phyloP scores from a whole-genome alignment of 1,284 basidiomycete genomes.

The Sanghuangporus weigelae region DNA sequence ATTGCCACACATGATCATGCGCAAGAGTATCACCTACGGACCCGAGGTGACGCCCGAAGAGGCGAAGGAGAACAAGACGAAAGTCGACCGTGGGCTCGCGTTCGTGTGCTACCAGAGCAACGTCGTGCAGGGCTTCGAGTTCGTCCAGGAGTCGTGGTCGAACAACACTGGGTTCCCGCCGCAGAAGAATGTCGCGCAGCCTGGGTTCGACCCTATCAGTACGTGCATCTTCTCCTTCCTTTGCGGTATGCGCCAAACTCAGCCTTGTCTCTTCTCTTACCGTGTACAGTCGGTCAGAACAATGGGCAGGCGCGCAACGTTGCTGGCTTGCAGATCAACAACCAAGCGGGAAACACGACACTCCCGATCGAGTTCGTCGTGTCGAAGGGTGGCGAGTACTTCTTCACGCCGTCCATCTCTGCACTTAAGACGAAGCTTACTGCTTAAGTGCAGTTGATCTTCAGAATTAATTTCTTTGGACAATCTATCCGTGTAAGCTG shows the following conservation, averaged over 20 bases:
- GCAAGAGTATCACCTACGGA: constrained; percentile 43
- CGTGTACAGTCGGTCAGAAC: constrained; percentile 38
- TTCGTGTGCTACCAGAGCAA: constrained; percentile 46
- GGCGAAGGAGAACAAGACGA: constrained; percentile 29
- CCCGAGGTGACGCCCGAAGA: constrained; percentile 40
- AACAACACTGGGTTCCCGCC: constrained; percentile 28
- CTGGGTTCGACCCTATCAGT: constrained; percentile 29
- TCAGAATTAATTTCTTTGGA: not conserved
- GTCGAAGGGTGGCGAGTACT: constrained; percentile 38
- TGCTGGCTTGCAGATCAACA: constrained; percentile 36
- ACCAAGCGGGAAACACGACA: constrained; percentile 25
- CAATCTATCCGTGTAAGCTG: too few relatives aligned
- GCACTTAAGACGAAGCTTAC: constrained; percentile 27
- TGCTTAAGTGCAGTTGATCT: constrained; percentile 3
- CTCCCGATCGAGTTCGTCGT: constrained; percentile 30
- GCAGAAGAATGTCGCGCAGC: constrained; percentile 8
- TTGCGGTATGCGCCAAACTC: not conserved
- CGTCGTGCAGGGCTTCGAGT: constrained; percentile 42
- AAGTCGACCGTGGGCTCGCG: constrained; percentile 42
- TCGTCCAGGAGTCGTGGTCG: constrained; percentile 38
- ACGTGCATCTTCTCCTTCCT: constrained; percentile 1
- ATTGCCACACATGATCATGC: constrained; percentile 32
- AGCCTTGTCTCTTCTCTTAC: constrained; percentile 11
- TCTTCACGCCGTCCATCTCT: constrained; percentile 37
- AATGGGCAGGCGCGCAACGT: constrained; percentile 29